Evolutionary conservation across 2,329 filamentous ascomycete genomes (phyloP).

Genomic region (Scytalidium sp.): DNA sequence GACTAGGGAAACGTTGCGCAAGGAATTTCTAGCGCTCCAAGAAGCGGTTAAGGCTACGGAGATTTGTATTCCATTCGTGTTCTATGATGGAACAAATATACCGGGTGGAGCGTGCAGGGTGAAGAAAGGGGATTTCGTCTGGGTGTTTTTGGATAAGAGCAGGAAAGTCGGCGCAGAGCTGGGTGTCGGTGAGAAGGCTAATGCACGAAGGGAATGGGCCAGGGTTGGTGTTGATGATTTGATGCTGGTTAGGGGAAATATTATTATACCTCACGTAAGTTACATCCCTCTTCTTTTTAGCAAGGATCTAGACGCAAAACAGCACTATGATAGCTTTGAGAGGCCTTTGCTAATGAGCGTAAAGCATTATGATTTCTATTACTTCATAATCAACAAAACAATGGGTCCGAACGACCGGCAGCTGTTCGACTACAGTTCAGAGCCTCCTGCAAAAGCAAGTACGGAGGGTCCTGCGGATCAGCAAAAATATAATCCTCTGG

Average conservation of each 20-base stretch:
- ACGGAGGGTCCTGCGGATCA: constrained; percentile 11
- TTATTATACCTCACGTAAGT: constrained; percentile 93
- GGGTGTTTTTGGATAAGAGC: constrained; percentile 90
- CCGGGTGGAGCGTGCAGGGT: constrained; percentile 80
- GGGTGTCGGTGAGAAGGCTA: constrained; percentile 62
- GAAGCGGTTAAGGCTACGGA: constrained; percentile 86
- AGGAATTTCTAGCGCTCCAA: constrained; percentile 79
- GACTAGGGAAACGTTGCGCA: constrained; percentile 69
- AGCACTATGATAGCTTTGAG: constrained; percentile 16
- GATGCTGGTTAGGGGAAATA: constrained; percentile 84
- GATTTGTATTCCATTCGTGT: constrained; percentile 90
- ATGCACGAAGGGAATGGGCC: constrained; percentile 78
- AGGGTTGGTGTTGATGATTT: constrained; percentile 92
- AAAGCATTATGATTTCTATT: constrained; percentile 96
- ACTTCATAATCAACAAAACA: constrained; percentile 89
- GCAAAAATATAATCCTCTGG: constrained; percentile 35
- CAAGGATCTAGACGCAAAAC: too few species aligned
- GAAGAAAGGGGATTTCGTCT: constrained; percentile 90
- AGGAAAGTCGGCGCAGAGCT: constrained; percentile 85
- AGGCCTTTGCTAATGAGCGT: constrained; percentile 13
- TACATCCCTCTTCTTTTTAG: background rate
- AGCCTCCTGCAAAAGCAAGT: constrained; percentile 34
- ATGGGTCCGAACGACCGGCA: constrained; percentile 66
- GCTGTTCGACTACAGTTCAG: constrained; percentile 72
- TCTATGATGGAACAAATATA: constrained; percentile 91